A percentile compares a stretch with the other conserved stretches of the same genome.
Evolutionary conservation across 2,329 filamentous ascomycete species (phyloP).

Genomic region (Exserohilum rostratum): DNA sequence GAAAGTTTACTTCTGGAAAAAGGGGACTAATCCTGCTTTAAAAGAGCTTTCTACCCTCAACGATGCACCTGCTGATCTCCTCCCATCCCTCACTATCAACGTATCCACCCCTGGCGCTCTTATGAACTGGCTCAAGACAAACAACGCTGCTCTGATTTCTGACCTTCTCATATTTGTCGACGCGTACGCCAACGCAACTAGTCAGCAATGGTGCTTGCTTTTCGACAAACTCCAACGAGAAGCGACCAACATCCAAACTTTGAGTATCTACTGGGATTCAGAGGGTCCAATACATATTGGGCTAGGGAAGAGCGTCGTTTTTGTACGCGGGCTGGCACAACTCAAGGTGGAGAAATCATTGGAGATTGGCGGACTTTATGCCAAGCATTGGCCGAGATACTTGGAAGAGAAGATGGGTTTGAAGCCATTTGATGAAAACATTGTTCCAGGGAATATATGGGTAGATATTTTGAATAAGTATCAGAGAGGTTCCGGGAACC

Average conservation of each 20-base stretch:
- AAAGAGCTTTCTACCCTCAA: conserved; percentile 17
- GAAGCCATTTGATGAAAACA: conserved; percentile 17
- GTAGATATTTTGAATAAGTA: conserved; percentile 12
- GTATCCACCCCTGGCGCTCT: conserved; percentile 16
- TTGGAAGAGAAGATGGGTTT: conserved; percentile 18
- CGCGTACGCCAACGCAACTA: conserved; percentile 12
- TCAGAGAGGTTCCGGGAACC: conserved; percentile 17
- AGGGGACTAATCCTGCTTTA: conserved; percentile 14
- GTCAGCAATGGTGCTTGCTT: conserved; percentile 15
- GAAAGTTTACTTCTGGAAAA: conserved; percentile 16
- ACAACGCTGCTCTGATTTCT: conserved; percentile 20
- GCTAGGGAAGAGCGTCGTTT: conserved; percentile 15
- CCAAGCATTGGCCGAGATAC: conserved; percentile 16
- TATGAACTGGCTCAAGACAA: conserved; percentile 18
- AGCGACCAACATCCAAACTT: conserved; percentile 17
- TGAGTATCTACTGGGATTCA: conserved; percentile 18
- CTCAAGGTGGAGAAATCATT: conserved; percentile 18
- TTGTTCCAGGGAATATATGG: conserved; percentile 14
- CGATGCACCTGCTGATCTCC: conserved; percentile 10
- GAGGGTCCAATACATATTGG: conserved; percentile 16
- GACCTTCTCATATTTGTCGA: conserved; percentile 16
- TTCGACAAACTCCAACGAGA: conserved; percentile 19
- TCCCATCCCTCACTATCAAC: conserved; percentile 14
- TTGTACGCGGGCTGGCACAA: conserved; percentile 16
- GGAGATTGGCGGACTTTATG: conserved; percentile 20